Percentiles rank a stretch among this genome's conserved stretches.
Conservation (phyloP, 2,329 filamentous ascomycete species). For the Aspergillus japonicus region DNA sequence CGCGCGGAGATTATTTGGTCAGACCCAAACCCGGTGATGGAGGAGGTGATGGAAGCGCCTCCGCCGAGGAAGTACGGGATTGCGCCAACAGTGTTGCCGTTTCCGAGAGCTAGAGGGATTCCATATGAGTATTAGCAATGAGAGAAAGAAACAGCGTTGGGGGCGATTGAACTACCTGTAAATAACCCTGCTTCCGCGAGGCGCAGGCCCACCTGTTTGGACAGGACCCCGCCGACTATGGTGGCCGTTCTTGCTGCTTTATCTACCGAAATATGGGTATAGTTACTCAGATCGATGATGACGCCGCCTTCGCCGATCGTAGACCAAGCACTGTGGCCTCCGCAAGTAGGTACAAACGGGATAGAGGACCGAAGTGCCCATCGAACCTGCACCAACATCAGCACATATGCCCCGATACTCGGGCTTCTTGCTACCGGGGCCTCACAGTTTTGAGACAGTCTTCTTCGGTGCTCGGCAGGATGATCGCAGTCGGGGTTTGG, state of each 20-base stretch:
- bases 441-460: not conserved
- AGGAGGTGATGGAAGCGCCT: not conserved
- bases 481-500: not conserved
- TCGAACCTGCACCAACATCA: not conserved
- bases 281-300: not conserved
- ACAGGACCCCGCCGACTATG: not conserved
- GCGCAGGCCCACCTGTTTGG: not conserved
- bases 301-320: not conserved
- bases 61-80: conserved; percentile 4
- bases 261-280: not conserved
- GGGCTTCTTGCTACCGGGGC: too few species aligned
- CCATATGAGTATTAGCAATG: too few species aligned
- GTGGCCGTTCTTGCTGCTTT: not conserved
- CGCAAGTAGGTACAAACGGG: not conserved
- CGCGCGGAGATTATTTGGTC: not conserved
- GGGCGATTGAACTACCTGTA: not conserved
- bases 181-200: conserved; percentile 2
- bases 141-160: too few species aligned
- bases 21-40: conserved; percentile 2
- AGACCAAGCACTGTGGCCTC: conserved; percentile 2
- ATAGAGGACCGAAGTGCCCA: not conserved
- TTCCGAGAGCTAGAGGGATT: not conserved
- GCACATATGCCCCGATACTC: not conserved
- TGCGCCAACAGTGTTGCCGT: conserved; percentile 1
- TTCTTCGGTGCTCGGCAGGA: not conserved